These are phyloP conservation scores for Flaveria robusta DNA, from an alignment of 129 eudicot genomes.

Conservation along the genomic window DNA sequence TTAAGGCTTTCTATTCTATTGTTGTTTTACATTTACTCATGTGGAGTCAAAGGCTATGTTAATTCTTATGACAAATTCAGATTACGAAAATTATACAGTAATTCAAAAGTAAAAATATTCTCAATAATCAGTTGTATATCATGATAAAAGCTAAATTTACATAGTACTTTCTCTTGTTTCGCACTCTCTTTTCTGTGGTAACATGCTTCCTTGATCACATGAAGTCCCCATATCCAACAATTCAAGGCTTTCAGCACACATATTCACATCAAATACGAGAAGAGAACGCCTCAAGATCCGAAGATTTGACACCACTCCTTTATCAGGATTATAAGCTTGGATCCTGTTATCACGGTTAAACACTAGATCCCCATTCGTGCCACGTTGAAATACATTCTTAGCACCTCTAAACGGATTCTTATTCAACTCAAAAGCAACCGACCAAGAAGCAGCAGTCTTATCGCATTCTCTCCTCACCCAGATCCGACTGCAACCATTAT, in stretches of 20 bases:
- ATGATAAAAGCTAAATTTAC: no score
- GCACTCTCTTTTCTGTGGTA: background rate
- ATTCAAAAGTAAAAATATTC: no score
- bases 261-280: background rate
- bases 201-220: background rate
- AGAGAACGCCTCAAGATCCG: background rate
- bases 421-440: background rate
- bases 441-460: constrained; percentile 7
- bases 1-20: no score
- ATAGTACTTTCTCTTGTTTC: no score
- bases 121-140: no score
- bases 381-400: background rate
- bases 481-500: background rate
- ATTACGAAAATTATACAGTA: no score
- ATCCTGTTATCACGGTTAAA: background rate
- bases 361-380: background rate
- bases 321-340: constrained; percentile 1
- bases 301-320: background rate
- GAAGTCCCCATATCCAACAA: constrained; percentile 12
- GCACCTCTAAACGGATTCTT: no score
- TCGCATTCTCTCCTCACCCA: constrained; percentile 7
- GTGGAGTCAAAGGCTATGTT: no score
- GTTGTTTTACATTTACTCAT: no score
- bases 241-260: constrained; percentile 5
- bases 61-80: no score